Conservation (phyloP, 2,329 filamentous ascomycete genomes). For the Trichoderma hamatum region DNA sequence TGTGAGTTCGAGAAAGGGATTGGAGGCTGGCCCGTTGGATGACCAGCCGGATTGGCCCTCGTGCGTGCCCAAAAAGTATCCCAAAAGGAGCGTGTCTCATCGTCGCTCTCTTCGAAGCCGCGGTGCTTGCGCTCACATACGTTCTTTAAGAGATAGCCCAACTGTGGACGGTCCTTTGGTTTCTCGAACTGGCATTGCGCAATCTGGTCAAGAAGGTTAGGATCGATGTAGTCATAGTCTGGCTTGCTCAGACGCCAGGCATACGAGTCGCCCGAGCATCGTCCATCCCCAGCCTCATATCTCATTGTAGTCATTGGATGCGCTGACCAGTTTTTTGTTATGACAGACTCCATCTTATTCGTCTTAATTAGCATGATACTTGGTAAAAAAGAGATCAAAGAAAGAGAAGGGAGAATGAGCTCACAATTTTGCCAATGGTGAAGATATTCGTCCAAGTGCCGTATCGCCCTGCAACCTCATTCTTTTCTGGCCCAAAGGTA, state of each 20-base stretch:
- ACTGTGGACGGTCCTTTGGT: constrained; percentile 35
- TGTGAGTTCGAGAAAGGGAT: background rate
- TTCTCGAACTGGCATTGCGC: constrained; percentile 34
- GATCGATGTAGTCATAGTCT: constrained; percentile 29
- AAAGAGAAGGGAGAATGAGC: constrained; percentile 1
- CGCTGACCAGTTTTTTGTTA: constrained; percentile 29
- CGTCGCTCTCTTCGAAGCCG: constrained; percentile 30
- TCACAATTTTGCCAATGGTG: constrained; percentile 35
- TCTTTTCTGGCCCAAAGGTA: constrained; percentile 24
- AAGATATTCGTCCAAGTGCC: constrained; percentile 39
- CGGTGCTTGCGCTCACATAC: constrained; percentile 31
- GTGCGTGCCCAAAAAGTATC: constrained; percentile 20
- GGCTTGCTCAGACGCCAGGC: constrained; percentile 31
- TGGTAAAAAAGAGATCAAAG: too few species aligned
- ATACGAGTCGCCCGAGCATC: constrained; percentile 27
- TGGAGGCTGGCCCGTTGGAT: background rate
- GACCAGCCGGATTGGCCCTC: background rate
- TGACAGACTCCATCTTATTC: constrained; percentile 36
- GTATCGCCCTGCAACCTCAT: constrained; percentile 34
- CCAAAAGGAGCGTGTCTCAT: constrained; percentile 32
- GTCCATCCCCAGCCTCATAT: constrained; percentile 8
- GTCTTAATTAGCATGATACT: background rate
- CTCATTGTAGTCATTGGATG: constrained; percentile 26
- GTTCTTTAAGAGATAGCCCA: constrained; percentile 31
- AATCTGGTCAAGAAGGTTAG: constrained; percentile 32